Evolutionary conservation across 345 rosid species (phyloP).

Genomic region (Eucalyptus victrix): DNA sequence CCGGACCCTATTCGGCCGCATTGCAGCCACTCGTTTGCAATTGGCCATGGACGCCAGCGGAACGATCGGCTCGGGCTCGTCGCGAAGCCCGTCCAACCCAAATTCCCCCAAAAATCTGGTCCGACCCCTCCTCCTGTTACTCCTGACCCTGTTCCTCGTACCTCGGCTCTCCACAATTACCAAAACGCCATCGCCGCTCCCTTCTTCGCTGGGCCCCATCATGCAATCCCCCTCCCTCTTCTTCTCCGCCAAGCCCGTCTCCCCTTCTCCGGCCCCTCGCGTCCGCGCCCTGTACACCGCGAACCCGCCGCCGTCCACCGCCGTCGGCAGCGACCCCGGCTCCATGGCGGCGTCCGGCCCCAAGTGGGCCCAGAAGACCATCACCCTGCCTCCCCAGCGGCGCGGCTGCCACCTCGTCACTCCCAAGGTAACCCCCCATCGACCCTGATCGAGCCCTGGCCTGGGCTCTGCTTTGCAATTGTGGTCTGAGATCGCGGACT

Average conservation of each 20-base stretch:
- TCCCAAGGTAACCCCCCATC: conserved; percentile 60
- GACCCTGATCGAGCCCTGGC: background rate
- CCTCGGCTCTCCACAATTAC: background rate
- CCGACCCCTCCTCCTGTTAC: background rate
- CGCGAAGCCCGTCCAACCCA: background rate
- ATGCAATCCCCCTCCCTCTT: conserved; percentile 1
- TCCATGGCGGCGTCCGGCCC: conserved; percentile 47
- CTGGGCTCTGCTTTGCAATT: background rate
- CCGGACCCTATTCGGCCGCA: background rate
- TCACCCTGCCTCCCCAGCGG: conserved; percentile 60
- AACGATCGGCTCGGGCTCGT: background rate
- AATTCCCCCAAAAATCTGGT: background rate
- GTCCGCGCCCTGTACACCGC: conserved; percentile 2
- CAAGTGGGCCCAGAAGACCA: conserved; percentile 91
- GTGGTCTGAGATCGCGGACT: background rate
- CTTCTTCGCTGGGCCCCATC: background rate
- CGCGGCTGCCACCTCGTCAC: conserved; percentile 97
- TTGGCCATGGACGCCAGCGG: background rate
- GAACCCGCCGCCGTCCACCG: conserved; percentile 4
- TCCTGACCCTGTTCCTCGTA: background rate
- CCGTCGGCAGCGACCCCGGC: conserved; percentile 12
- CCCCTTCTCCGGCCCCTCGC: background rate
- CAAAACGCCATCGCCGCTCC: background rate
- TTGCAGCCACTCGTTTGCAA: background rate
- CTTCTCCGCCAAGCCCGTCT: background rate